These are phyloP conservation scores for Cytospora mali DNA, from an alignment of 2,329 filamentous ascomycete species.

Conservation along the genomic window DNA sequence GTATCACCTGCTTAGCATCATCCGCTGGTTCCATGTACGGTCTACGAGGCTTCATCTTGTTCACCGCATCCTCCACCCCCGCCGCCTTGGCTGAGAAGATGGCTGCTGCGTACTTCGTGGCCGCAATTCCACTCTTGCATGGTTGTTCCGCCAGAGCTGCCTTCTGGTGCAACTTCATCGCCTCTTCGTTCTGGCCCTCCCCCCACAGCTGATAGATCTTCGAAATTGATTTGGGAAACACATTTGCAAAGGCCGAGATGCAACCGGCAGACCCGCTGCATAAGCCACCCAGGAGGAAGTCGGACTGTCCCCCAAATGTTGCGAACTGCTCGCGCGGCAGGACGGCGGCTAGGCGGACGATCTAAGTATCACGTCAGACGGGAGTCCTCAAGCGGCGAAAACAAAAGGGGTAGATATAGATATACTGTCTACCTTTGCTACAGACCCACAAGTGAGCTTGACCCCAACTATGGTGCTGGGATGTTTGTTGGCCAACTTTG, in stretches of 20 bases:
- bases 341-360: slow-evolving; percentile 59
- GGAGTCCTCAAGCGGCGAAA: neutral
- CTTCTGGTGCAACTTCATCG: slow-evolving; percentile 60
- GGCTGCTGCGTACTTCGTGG: slow-evolving; percentile 69
- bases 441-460: slow-evolving; percentile 71
- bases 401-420: neutral
- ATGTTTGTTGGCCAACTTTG: slow-evolving; percentile 50
- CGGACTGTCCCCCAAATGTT: slow-evolving; percentile 71
- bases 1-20: slow-evolving; percentile 47
- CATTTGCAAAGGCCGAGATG: slow-evolving; percentile 65
- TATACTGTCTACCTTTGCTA: slow-evolving; percentile 47
- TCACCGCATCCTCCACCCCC: slow-evolving; percentile 61
- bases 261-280: slow-evolving; percentile 61
- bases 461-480: slow-evolving; percentile 62
- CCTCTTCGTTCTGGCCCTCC: slow-evolving; percentile 59
- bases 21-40: slow-evolving; percentile 59
- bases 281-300: slow-evolving; percentile 67
- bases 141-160: slow-evolving; percentile 67
- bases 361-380: slow-evolving; percentile 50
- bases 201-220: slow-evolving; percentile 64
- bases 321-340: slow-evolving; percentile 62
- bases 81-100: slow-evolving; percentile 61
- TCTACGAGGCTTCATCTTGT: slow-evolving; percentile 59
- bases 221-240: slow-evolving; percentile 60
- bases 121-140: slow-evolving; percentile 67